These are phyloP conservation scores for Citrus unshiu DNA, from an alignment of 345 rosid species.

Conservation along the genomic window DNA sequence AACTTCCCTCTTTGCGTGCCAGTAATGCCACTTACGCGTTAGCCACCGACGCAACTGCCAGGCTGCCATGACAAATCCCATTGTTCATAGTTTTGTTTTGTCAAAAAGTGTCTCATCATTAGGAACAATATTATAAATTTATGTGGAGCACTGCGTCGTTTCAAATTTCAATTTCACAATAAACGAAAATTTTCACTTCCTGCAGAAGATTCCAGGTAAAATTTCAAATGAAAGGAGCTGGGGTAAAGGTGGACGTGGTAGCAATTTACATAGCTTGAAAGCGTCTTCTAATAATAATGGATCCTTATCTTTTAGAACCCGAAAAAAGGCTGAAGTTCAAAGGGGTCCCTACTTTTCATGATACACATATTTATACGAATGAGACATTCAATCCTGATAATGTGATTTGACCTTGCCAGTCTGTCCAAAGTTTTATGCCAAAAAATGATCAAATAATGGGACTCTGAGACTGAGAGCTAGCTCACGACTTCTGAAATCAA, in stretches of 20 bases:
- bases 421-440: conserved; percentile 17
- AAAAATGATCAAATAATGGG: neutral
- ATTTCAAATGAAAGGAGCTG: neutral
- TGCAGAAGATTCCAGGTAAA: neutral
- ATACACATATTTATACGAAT: neutral
- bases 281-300: neutral
- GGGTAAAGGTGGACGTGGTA: neutral
- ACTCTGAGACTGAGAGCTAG: neutral
- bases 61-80: neutral
- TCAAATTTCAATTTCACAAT: neutral
- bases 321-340: neutral
- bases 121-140: neutral
- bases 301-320: conserved; percentile 11
- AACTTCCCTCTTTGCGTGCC: neutral
- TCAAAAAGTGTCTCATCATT: neutral
- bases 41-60: conserved; percentile 5
- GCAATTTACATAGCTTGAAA: neutral
- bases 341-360: conserved; percentile 4
- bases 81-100: neutral
- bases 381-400: conserved; percentile 12
- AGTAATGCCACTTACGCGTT: neutral
- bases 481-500: neutral
- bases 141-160: neutral
- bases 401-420: conserved; percentile 28
- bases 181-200: neutral